phyloP scores from a whole-genome alignment of 352 stramenopile species.

The Globisporangium yorkense region DNA sequence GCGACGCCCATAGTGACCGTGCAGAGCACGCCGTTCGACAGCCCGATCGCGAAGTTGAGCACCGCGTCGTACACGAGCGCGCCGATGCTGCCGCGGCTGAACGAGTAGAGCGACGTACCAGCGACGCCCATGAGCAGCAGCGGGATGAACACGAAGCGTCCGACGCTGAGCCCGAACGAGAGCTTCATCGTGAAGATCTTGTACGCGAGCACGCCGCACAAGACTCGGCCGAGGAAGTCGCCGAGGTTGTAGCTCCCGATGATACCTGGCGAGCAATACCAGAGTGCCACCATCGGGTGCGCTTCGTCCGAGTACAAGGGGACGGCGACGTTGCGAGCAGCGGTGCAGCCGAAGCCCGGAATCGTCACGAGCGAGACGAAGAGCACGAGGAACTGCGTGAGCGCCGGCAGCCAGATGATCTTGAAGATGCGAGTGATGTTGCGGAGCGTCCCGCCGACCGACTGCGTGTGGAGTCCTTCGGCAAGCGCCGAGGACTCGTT shows the following conservation, averaged over 20 bases:
- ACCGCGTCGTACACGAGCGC: slow-evolving; percentile 34
- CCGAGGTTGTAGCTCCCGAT: slow-evolving; percentile 61
- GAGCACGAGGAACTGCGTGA: slow-evolving; percentile 53
- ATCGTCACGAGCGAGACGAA: slow-evolving; percentile 53
- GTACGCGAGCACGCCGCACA: slow-evolving; percentile 41
- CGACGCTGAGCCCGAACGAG: slow-evolving; percentile 30
- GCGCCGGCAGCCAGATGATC: slow-evolving; percentile 39
- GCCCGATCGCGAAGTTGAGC: slow-evolving; percentile 43
- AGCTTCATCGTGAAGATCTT: slow-evolving; percentile 49
- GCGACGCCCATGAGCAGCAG: slow-evolving; percentile 47
- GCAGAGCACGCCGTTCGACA: slow-evolving; percentile 47
- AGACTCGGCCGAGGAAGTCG: slow-evolving; percentile 48
- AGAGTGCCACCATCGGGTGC: slow-evolving; percentile 18
- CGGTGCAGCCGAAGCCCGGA: slow-evolving; percentile 47
- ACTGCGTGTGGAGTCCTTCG: slow-evolving; percentile 25
- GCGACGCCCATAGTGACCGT: slow-evolving; percentile 60
- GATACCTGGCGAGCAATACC: slow-evolving; percentile 51
- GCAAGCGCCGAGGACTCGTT: slow-evolving; percentile 26
- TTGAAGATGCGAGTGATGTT: slow-evolving; percentile 43
- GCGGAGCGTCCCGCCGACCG: slow-evolving; percentile 20
- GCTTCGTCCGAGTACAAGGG: slow-evolving; percentile 16
- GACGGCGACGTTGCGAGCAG: slow-evolving; percentile 22
- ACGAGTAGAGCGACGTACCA: slow-evolving; percentile 48
- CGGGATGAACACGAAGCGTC: slow-evolving; percentile 50
- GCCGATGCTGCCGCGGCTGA: slow-evolving; percentile 21